Percentiles rank a stretch among this genome's conserved stretches.
These are phyloP conservation scores for Desmodesmus armatus DNA, from an alignment of 139 green algal genomes.

Conservation along the genomic window DNA sequence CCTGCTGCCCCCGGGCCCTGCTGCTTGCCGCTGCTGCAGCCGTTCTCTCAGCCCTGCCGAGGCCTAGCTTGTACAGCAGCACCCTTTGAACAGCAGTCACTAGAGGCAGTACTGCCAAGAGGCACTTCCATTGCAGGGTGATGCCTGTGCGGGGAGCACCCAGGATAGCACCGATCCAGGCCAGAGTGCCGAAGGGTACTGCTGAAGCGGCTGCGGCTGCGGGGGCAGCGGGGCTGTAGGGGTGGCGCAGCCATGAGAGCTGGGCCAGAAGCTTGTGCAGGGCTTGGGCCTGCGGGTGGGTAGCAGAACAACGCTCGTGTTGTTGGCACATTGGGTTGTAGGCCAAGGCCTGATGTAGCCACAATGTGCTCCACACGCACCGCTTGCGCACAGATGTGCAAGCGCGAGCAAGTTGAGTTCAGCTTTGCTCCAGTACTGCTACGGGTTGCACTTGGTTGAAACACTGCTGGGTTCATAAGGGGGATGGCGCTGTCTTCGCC, in stretches of 20 bases:
- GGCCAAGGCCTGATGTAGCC: background rate
- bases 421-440: background rate
- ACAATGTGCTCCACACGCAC: background rate
- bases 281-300: background rate
- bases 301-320: background rate
- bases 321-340: background rate
- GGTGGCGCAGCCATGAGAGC: slow-evolving; percentile 30
- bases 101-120: slow-evolving; percentile 5
- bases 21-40: background rate
- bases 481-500: too few species aligned
- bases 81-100: slow-evolving; percentile 18
- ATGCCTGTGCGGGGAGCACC: background rate
- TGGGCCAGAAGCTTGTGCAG: slow-evolving; percentile 24
- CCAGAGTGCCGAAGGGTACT: background rate
- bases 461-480: too few species aligned
- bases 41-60: background rate
- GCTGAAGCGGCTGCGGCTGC: background rate
- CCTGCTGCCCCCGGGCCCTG: background rate
- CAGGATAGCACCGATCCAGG: slow-evolving; percentile 6
- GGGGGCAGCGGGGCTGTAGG: slow-evolving; percentile 20
- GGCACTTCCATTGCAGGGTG: slow-evolving; percentile 16
- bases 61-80: background rate
- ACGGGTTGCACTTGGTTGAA: too few species aligned
- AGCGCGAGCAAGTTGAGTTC: background rate
- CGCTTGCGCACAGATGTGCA: background rate